A percentile compares a stretch with the other conserved stretches of the same genome.
Evolutionary conservation across 2,329 filamentous ascomycete genomes (phyloP).

Genomic region (Sclerotinia glacialis): DNA sequence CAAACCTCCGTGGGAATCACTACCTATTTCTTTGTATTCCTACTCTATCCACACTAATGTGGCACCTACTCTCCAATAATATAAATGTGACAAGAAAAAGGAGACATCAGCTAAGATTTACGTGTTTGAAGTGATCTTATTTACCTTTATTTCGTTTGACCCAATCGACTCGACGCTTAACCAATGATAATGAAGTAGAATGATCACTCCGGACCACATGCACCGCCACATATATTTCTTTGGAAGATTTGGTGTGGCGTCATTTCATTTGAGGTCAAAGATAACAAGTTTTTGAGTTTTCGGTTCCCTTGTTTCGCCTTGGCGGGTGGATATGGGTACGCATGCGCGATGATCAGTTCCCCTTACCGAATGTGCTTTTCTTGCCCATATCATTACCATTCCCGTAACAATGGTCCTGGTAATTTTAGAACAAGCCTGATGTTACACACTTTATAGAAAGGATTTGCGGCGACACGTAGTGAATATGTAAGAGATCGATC

Average conservation of each 20-base stretch:
- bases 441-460: not conserved
- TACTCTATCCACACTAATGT: no score
- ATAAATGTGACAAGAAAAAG: not conserved
- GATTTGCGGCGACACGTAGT: constrained; percentile 5
- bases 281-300: constrained; percentile 4
- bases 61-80: not conserved
- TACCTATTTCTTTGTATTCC: constrained; percentile 3
- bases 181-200: not conserved
- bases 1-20: not conserved
- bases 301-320: not conserved
- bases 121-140: not conserved
- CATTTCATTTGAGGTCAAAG: not conserved
- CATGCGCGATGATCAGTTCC: constrained; percentile 2
- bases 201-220: not conserved
- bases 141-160: not conserved
- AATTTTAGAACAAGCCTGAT: constrained; percentile 3
- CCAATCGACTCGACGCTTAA: not conserved
- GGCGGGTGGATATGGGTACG: not conserved
- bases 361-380: not conserved
- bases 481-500: constrained; percentile 1
- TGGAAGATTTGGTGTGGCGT: not conserved
- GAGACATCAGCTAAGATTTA: not conserved
- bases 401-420: not conserved
- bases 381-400: not conserved
- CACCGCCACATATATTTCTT: not conserved